phyloP scores from a whole-genome alignment of 2,329 filamentous ascomycete species.

The Ophiosphaerella korrae region DNA sequence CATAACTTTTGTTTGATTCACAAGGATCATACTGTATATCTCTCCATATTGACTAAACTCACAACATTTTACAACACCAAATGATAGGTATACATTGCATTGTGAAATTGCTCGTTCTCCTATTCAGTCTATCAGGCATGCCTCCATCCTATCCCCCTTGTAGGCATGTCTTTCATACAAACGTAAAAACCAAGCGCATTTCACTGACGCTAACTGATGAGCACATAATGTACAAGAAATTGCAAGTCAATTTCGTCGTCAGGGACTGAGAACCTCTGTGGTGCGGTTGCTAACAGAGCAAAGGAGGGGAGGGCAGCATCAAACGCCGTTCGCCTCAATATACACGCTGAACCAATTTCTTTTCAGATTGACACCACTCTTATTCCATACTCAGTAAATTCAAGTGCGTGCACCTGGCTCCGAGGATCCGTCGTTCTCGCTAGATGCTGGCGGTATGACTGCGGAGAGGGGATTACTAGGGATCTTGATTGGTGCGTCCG shows the following conservation, averaged over 20 bases:
- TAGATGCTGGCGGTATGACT: conserved; percentile 23
- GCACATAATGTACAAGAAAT: not conserved
- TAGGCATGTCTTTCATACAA: not conserved
- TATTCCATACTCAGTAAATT: conserved; percentile 2
- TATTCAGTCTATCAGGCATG: no score
- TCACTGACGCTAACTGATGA: not conserved
- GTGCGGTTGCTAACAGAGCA: not conserved
- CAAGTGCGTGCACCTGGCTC: conserved; percentile 25
- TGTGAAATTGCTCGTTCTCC: no score
- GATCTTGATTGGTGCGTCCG: conserved; percentile 68
- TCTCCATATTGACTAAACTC: no score
- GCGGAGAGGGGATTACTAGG: conserved; percentile 55
- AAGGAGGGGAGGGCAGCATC: not conserved
- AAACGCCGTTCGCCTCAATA: conserved; percentile 4
- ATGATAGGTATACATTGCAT: no score
- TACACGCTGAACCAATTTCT: conserved; percentile 2
- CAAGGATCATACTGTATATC: no score
- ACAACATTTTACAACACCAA: no score
- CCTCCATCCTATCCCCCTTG: no score
- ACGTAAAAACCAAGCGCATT: not conserved
- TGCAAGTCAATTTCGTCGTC: not conserved
- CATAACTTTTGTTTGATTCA: no score
- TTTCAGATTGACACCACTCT: not conserved
- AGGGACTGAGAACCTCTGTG: not conserved
- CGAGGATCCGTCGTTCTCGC: conserved; percentile 17